These are phyloP conservation scores for Cicer yamashitae DNA, from an alignment of 306 rosid genomes.

Conservation along the genomic window DNA sequence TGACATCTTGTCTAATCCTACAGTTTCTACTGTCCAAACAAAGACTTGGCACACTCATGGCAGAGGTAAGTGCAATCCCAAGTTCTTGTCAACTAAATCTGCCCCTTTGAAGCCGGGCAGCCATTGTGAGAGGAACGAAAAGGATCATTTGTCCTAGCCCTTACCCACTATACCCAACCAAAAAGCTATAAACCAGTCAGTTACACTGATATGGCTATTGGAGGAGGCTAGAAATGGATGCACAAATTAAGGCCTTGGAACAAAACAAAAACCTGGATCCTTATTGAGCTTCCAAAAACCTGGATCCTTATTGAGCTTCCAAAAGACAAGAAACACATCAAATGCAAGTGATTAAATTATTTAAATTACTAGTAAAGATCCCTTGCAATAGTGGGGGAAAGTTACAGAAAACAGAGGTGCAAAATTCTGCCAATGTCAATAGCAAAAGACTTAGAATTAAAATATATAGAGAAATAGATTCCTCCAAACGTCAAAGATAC, in stretches of 20 bases:
- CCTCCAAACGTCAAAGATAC: slow-evolving; percentile 9
- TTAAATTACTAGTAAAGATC: not conserved
- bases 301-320: slow-evolving; percentile 1
- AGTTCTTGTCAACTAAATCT: not conserved
- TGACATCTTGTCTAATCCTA: not conserved
- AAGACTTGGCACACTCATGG: not conserved
- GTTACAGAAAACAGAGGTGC: not conserved
- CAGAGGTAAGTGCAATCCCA: not conserved
- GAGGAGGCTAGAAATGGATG: not conserved
- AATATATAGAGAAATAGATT: not conserved
- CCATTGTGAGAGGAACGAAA: not conserved
- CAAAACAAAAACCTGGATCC: slow-evolving; percentile 8
- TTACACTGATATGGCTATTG: not conserved
- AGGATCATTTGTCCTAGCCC: not conserved
- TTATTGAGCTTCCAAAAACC: not conserved
- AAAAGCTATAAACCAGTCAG: not conserved
- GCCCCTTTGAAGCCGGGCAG: not conserved
- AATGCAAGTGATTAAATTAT: not conserved
- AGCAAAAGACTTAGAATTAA: not conserved
- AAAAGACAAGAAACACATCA: not conserved
- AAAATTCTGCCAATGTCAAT: not conserved
- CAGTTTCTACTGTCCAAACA: not conserved
- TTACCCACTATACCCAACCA: not conserved
- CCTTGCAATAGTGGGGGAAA: not conserved
- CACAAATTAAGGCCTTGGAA: not conserved